Conservation (phyloP, 768 basidiomycete species). For the Mrakia frigida region DNA sequence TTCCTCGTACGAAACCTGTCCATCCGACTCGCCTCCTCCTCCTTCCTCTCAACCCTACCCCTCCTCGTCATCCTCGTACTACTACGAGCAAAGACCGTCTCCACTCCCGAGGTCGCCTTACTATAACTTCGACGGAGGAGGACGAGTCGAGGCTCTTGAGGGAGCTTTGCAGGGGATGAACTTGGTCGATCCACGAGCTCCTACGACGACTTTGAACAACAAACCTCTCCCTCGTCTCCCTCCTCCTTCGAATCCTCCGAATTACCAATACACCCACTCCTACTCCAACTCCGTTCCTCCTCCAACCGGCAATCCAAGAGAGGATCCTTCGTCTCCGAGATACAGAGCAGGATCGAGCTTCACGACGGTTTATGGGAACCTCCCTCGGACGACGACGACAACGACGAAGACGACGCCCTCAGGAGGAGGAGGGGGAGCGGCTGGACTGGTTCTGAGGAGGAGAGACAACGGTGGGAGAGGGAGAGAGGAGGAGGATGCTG, state of each 20-base stretch:
- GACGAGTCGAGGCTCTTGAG: not conserved
- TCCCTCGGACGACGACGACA: not conserved
- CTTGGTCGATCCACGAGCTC: not conserved
- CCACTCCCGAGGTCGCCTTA: not conserved
- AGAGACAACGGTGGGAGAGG: not conserved
- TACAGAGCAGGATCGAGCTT: constrained; percentile 3
- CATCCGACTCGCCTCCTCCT: not conserved
- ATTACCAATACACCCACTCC: not conserved
- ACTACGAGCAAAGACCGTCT: not conserved
- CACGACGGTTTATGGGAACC: constrained; percentile 4
- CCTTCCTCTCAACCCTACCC: not conserved
- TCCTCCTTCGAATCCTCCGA: not conserved
- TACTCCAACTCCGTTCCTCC: not conserved
- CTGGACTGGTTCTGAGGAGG: not conserved
- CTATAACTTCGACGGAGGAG: not conserved
- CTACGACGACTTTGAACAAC: not conserved
- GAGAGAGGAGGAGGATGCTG: not conserved
- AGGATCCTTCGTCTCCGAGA: not conserved
- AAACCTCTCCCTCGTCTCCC: constrained; percentile 11
- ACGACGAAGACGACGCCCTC: too few relatives aligned
- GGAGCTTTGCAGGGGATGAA: not conserved
- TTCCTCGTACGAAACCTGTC: not conserved
- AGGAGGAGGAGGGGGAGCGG: not conserved
- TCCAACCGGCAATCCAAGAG: not conserved
- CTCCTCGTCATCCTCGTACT: not conserved